A percentile compares a stretch with the other conserved stretches of the same genome.
phyloP scores from a whole-genome alignment of 495 filamentous ascomycete species.

The Xylaria scruposa region DNA sequence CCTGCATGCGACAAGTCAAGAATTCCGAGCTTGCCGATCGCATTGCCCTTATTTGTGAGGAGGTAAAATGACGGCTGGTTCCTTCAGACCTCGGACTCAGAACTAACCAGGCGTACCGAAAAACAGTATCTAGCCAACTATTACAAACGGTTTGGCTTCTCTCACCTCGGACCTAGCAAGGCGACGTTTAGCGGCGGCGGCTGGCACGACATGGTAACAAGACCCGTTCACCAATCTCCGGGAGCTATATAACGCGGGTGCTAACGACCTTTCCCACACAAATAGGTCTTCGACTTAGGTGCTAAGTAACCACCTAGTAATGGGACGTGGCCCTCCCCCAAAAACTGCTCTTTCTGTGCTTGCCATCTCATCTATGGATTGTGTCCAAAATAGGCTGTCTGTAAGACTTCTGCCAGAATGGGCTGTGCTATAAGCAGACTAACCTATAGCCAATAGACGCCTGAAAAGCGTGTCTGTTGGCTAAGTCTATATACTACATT shows the following conservation, averaged over 20 bases:
- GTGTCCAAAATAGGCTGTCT: not conserved
- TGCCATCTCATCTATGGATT: not conserved
- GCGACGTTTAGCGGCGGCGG: conserved; percentile 75
- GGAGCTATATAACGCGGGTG: not conserved
- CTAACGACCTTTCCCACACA: not conserved
- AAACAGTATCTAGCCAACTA: conserved; percentile 66
- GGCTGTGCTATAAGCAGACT: not conserved
- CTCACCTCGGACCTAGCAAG: conserved; percentile 67
- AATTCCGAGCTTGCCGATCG: conserved; percentile 71
- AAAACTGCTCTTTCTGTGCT: not conserved
- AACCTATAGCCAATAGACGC: not conserved
- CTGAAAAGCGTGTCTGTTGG: not conserved
- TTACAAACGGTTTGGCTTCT: conserved; percentile 80
- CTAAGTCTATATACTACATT: not conserved
- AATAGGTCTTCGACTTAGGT: conserved; percentile 3
- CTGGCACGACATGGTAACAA: conserved; percentile 74
- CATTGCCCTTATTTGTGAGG: conserved; percentile 79
- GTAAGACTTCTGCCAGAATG: not conserved
- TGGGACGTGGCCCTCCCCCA: too few relatives aligned
- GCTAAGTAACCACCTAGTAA: not conserved
- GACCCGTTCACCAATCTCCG: not conserved
- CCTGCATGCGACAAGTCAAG: conserved; percentile 71
- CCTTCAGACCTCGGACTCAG: not conserved
- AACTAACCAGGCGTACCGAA: not conserved
- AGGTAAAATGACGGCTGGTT: conserved; percentile 44